Evolutionary conservation across 2,329 filamentous ascomycete species (phyloP).

Genomic region (Acarospora socialis): DNA sequence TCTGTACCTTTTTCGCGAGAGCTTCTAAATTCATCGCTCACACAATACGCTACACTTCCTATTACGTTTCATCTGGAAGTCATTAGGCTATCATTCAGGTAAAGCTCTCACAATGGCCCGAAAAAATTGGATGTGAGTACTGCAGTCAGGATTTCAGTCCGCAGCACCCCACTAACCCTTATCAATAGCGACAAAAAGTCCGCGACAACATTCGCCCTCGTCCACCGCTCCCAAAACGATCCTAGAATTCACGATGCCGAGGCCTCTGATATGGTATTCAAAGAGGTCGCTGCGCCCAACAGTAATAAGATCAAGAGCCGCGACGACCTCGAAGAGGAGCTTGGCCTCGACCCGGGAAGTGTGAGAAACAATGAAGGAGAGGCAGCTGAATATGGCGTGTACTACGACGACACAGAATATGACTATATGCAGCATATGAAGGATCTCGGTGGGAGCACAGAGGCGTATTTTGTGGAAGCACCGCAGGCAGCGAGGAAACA

Average conservation of each 20-base stretch:
- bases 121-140: conserved; percentile 58
- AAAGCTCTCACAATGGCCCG: conserved; percentile 43
- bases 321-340: conserved; percentile 59
- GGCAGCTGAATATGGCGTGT: conserved; percentile 85
- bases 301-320: conserved; percentile 47
- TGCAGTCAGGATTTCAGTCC: too few species aligned
- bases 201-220: conserved; percentile 83
- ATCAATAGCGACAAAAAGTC: conserved; percentile 65
- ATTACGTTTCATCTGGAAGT: too few species aligned
- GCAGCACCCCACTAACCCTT: too few species aligned
- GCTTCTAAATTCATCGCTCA: too few species aligned
- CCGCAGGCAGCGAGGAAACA: conserved; percentile 35
- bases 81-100: too few species aligned
- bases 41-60: too few species aligned
- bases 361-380: conserved; percentile 88
- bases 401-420: conserved; percentile 87
- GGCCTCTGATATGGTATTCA: conserved; percentile 81
- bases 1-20: too few species aligned
- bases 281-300: conserved; percentile 40
- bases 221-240: conserved; percentile 94
- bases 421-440: conserved; percentile 99
- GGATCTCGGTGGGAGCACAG: conserved; percentile 60
- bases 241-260: conserved; percentile 86
- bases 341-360: conserved; percentile 42
- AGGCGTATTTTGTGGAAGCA: conserved; percentile 70